Conservation (phyloP, 2,329 filamentous ascomycete species). For the Ophiobolus disseminans region DNA sequence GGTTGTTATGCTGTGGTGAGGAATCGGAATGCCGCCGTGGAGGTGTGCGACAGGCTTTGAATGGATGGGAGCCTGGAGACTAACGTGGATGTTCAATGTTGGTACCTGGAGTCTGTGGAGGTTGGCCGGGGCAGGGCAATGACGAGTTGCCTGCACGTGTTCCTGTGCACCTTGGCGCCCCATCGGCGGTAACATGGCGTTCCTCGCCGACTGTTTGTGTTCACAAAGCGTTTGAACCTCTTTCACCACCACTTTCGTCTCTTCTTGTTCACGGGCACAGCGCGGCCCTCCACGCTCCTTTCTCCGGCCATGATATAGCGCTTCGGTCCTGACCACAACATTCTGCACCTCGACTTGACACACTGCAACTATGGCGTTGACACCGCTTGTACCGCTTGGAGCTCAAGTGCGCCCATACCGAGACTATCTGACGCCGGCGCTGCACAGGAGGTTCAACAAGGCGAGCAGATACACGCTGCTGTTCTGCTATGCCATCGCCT, state of each 20-base stretch:
- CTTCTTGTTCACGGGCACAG: slow-evolving; percentile 11
- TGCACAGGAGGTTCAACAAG: slow-evolving; percentile 85
- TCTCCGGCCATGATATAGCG: slow-evolving; percentile 8
- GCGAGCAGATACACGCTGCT: slow-evolving; percentile 73
- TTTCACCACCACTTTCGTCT: too few species aligned
- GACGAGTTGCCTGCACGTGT: slow-evolving; percentile 34
- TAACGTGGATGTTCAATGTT: too few species aligned
- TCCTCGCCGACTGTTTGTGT: slow-evolving; percentile 24
- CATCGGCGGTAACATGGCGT: too few species aligned
- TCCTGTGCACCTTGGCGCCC: too few species aligned
- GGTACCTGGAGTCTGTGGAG: slow-evolving; percentile 40
- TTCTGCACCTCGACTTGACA: slow-evolving; percentile 23
- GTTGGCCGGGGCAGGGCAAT: too few species aligned
- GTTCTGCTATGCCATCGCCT: slow-evolving; percentile 75
- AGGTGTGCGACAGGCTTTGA: not conserved
- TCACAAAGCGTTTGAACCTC: too few species aligned
- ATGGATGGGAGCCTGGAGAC: slow-evolving; percentile 1
- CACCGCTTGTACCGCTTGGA: slow-evolving; percentile 26
- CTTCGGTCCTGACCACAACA: slow-evolving; percentile 6
- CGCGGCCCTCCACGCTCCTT: slow-evolving; percentile 7
- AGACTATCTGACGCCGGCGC: slow-evolving; percentile 86
- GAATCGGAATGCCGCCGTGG: not conserved
- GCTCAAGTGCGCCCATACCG: slow-evolving; percentile 72
- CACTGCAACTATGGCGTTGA: slow-evolving; percentile 32
- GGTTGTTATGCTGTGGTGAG: not conserved